Evolutionary conservation across 495 filamentous ascomycete genomes (phyloP).

Genomic region (Peziza echinospora): DNA sequence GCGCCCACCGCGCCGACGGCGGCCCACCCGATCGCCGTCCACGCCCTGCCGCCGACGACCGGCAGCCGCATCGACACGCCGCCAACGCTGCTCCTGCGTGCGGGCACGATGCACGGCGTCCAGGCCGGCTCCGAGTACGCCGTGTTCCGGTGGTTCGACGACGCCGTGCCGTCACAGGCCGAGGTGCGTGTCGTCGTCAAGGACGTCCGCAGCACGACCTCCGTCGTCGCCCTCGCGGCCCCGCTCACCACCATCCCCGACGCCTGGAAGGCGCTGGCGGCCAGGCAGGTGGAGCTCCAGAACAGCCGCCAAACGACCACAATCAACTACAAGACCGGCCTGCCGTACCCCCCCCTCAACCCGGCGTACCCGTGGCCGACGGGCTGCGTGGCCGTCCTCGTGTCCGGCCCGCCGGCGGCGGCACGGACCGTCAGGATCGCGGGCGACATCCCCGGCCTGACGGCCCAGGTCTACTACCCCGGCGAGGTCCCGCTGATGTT

Average conservation of each 20-base stretch:
- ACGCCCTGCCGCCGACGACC: too few relatives aligned
- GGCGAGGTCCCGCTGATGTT: background rate
- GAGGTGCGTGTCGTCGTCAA: background rate
- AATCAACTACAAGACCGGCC: too few relatives aligned
- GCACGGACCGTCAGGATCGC: background rate
- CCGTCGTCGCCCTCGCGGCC: background rate
- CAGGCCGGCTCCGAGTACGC: background rate
- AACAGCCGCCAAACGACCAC: too few relatives aligned
- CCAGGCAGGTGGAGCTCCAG: background rate
- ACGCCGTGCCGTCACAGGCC: background rate
- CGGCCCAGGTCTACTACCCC: background rate
- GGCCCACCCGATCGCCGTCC: too few relatives aligned
- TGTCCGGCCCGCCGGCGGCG: background rate
- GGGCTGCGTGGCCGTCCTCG: background rate
- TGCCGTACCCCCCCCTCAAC: too few relatives aligned
- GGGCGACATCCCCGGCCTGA: background rate
- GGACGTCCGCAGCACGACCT: background rate
- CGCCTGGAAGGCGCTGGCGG: too few relatives aligned
- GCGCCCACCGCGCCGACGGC: too few relatives aligned
- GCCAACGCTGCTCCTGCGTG: background rate
- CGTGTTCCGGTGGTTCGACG: background rate
- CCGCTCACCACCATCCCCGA: too few relatives aligned
- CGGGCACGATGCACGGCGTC: background rate
- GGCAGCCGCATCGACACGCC: too few relatives aligned
- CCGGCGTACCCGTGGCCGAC: background rate